Evolutionary conservation across 2,329 filamentous ascomycete species (phyloP).

Genomic region (Eutypa lata): DNA sequence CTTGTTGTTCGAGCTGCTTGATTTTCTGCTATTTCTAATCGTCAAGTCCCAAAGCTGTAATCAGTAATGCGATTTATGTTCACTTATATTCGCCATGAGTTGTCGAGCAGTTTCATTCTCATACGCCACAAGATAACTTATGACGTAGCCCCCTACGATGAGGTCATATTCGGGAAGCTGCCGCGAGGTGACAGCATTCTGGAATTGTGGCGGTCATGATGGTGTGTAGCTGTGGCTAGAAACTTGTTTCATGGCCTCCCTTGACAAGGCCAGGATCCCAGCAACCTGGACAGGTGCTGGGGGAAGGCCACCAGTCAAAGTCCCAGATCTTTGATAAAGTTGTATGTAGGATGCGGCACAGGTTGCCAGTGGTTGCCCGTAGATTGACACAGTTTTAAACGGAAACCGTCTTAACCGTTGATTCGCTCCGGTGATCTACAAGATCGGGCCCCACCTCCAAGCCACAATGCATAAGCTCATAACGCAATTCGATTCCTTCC

Average conservation of each 20-base stretch:
- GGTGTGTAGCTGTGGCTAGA: constrained; percentile 22
- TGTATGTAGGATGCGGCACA: background rate
- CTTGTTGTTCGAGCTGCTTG: no score
- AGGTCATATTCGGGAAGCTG: constrained; percentile 2
- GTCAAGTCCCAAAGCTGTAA: no score
- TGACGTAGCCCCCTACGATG: background rate
- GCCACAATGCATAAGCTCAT: background rate
- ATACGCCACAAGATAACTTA: background rate
- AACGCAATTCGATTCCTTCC: background rate
- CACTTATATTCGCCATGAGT: background rate
- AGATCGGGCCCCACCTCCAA: background rate
- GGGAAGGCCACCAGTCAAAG: background rate
- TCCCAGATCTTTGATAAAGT: background rate
- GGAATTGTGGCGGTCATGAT: constrained; percentile 15
- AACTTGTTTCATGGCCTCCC: constrained; percentile 21
- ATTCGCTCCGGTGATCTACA: background rate
- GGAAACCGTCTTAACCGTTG: background rate
- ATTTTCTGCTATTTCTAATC: no score
- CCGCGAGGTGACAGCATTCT: constrained; percentile 4
- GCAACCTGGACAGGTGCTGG: background rate
- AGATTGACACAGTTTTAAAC: background rate
- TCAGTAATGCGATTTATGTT: background rate
- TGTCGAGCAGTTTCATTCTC: background rate
- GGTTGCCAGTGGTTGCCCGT: background rate
- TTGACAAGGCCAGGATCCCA: background rate